Conservation (phyloP, 78 protist species). For the Carpediemonas membranifera region DNA sequence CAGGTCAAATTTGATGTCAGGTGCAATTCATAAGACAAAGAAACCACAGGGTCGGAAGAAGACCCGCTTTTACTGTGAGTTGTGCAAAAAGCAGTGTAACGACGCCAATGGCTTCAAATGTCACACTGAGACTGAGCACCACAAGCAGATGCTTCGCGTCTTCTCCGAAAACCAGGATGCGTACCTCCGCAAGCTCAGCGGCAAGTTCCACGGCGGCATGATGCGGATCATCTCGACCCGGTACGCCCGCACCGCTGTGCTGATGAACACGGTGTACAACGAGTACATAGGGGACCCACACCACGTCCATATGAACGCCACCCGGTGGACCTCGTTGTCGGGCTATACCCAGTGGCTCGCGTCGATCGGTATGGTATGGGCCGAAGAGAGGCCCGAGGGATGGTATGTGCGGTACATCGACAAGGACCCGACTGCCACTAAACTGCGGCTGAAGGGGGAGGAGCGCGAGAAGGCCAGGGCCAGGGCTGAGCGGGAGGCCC, state of each 20-base stretch:
- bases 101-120: too few species aligned
- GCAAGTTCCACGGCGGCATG: background rate
- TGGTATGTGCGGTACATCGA: background rate
- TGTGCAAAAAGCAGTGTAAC: too few species aligned
- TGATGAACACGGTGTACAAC: conserved; percentile 4
- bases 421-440: background rate
- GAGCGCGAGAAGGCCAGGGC: background rate
- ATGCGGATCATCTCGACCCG: background rate
- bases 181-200: background rate
- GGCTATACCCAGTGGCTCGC: conserved; percentile 16
- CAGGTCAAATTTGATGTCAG: too few species aligned
- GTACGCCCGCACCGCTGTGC: background rate
- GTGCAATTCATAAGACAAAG: too few species aligned
- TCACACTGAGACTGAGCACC: too few species aligned
- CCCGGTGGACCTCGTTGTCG: conserved; percentile 26
- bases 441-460: background rate
- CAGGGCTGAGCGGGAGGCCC: background rate
- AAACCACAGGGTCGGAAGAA: too few species aligned
- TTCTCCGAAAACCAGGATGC: too few species aligned
- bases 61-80: too few species aligned
- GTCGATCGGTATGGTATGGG: background rate
- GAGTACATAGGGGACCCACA: conserved; percentile 8
- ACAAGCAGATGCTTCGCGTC: too few species aligned
- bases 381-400: background rate
- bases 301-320: conserved; percentile 22